Evolutionary conservation across 2,329 filamentous ascomycete species (phyloP), one percentile per base, ranked within the genome.

Genomic region (Hypoxylon sp.): DNA sequence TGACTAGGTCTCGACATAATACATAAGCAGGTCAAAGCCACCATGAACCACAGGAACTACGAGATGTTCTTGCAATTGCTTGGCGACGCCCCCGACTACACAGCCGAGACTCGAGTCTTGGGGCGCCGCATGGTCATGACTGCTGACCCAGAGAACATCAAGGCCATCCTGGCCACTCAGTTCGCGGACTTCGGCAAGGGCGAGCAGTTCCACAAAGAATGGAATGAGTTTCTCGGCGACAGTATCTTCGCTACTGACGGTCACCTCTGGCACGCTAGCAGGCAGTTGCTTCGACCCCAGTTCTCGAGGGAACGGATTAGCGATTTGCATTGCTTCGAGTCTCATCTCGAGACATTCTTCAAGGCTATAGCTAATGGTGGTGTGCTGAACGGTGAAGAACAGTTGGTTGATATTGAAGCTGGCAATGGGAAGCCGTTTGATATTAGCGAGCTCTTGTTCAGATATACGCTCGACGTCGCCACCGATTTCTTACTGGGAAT

Each of bases 111-210:
- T 10, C 83, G 83, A 1, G 73, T 89, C 5, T 74, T 88, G 1
- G 85, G 86, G 52, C 78, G 81, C 52, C 88, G 92, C n/a, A 79
- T 91, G 22, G 79, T 97, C 65, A 86, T 96, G 75, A 97, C 94
- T 0, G 87, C 88, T 4, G 94, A 97, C 72, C 92, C 92, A 0
- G 93, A 97, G 75, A 97, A 97, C 77, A 75, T 97, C 82, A 97
- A 97, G 79, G 93, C 94, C 5, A 86, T 98, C 22, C 84, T 98
- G n/a, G 92, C 94, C 0, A 92, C 91, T 1, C 93, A 97, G 76
- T 98, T 98, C 76, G 81, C 82, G 44, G 92, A 97, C 76, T 98
- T 90, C 77, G 94, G 94, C 74, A 94, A 97, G 78, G 94, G 94
- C 5, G 81, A 89, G 68, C 80, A 84, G 22, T 97, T 97, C 81